phyloP scores from a whole-genome alignment of 192 early-diverging fungal species.

The Backusella circina region DNA sequence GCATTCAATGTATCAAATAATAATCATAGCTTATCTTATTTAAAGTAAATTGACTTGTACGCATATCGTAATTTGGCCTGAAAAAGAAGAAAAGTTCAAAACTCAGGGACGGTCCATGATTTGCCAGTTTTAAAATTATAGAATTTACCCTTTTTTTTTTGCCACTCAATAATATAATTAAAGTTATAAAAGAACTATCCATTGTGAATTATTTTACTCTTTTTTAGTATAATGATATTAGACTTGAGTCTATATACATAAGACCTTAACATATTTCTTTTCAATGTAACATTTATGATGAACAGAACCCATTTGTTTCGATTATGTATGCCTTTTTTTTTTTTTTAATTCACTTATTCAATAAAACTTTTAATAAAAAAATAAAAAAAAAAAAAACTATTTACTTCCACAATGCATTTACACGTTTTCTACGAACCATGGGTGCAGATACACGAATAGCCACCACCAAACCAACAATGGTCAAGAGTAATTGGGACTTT shows the following conservation, averaged over 20 bases:
- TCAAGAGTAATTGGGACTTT: constrained; percentile 77
- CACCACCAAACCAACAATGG: constrained; percentile 72
- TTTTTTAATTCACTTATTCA: not conserved
- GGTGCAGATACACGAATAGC: constrained; percentile 72
- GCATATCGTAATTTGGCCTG: not conserved
- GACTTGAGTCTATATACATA: too few relatives aligned
- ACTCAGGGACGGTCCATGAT: not conserved
- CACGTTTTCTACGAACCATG: constrained; percentile 63
- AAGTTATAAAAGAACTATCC: not conserved
- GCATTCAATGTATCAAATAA: not conserved
- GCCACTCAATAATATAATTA: too few relatives aligned
- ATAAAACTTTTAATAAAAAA: not conserved
- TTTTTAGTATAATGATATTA: too few relatives aligned
- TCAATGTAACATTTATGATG: too few relatives aligned
- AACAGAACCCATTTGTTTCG: too few relatives aligned
- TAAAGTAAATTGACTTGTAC: not conserved
- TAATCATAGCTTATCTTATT: not conserved
- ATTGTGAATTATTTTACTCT: not conserved
- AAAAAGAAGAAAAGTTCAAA: not conserved
- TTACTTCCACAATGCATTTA: constrained; percentile 53
- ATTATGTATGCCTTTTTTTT: not conserved
- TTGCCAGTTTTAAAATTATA: not conserved
- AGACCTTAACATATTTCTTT: too few relatives aligned
- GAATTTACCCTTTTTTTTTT: not conserved
- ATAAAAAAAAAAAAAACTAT: not conserved